Conservation (phyloP, 2,329 filamentous ascomycete genomes). For the Verticillium zaregamsianum region DNA sequence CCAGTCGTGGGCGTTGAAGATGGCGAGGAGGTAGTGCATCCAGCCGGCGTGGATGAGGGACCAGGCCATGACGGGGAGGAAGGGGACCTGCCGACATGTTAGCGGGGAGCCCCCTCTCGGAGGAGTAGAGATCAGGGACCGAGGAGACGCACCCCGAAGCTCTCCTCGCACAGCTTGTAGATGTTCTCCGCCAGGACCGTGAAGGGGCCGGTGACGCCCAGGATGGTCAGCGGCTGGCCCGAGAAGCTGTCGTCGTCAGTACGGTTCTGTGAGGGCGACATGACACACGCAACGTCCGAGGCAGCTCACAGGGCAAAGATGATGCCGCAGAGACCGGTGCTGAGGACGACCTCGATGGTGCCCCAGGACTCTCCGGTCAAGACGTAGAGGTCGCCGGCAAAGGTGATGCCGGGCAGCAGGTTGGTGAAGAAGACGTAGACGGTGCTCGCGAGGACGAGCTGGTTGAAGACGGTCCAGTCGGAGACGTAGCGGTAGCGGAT, state of each 20-base stretch:
- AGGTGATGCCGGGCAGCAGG: conserved; percentile 62
- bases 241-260: conserved; percentile 33
- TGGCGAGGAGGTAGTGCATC: conserved; percentile 60
- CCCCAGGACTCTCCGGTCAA: conserved; percentile 61
- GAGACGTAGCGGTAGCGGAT: conserved; percentile 43
- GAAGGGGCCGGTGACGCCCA: conserved; percentile 63
- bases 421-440: conserved; percentile 67
- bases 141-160: conserved; percentile 41
- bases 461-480: conserved; percentile 58
- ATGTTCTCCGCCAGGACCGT: conserved; percentile 65
- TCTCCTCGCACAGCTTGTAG: conserved; percentile 51
- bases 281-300: not conserved
- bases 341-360: conserved; percentile 64
- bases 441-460: conserved; percentile 58
- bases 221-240: conserved; percentile 60
- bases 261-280: not conserved
- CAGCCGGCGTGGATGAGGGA: conserved; percentile 60
- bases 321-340: conserved; percentile 59
- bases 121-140: conserved; percentile 5
- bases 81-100: conserved; percentile 32
- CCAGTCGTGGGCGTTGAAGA: conserved; percentile 66
- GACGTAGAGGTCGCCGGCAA: conserved; percentile 60
- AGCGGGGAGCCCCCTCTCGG: conserved; percentile 22
- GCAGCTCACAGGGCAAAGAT: conserved; percentile 55
- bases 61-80: conserved; percentile 67